A percentile compares a stretch with the other conserved stretches of the same genome.
Evolutionary conservation across 352 stramenopile genomes (phyloP).

Genomic region (Elongisporangium undulatum): DNA sequence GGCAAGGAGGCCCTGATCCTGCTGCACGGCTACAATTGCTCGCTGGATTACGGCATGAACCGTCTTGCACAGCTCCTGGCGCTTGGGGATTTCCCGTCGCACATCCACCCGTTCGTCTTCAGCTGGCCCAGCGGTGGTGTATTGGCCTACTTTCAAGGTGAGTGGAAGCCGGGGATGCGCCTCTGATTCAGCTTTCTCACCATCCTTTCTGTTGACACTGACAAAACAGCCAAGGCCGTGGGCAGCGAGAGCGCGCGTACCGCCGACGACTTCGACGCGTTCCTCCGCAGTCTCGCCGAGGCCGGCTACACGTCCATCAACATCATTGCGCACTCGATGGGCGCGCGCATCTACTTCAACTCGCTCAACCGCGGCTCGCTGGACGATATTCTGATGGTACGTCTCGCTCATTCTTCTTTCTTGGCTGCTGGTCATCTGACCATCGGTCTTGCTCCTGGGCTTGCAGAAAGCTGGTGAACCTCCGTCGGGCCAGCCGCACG

Average conservation of each 20-base stretch:
- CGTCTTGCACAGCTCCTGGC: constrained; percentile 54
- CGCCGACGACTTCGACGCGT: constrained; percentile 31
- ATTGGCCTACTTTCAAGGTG: constrained; percentile 58
- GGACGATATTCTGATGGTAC: constrained; percentile 39
- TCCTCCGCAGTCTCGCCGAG: constrained; percentile 57
- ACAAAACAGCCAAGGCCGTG: constrained; percentile 23
- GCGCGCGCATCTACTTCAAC: constrained; percentile 53
- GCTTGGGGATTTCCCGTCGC: constrained; percentile 56
- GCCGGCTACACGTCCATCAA: constrained; percentile 59
- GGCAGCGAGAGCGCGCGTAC: constrained; percentile 42
- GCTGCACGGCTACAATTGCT: constrained; percentile 70
- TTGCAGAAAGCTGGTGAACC: background rate
- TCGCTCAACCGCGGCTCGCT: constrained; percentile 36
- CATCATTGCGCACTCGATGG: constrained; percentile 67
- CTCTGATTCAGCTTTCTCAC: background rate
- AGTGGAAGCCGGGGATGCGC: background rate
- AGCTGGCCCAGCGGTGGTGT: constrained; percentile 64
- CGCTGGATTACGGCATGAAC: constrained; percentile 60
- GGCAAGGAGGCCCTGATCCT: constrained; percentile 58
- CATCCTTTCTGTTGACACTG: background rate
- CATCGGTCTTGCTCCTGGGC: background rate
- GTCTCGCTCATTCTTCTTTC: background rate
- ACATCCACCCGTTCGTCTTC: constrained; percentile 71
- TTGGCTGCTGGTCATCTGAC: background rate
- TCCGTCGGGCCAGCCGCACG: background rate